Base-by-base conservation (phyloP, 2,329 filamentous ascomycete species). In the Escovopsis sp. region DNA sequence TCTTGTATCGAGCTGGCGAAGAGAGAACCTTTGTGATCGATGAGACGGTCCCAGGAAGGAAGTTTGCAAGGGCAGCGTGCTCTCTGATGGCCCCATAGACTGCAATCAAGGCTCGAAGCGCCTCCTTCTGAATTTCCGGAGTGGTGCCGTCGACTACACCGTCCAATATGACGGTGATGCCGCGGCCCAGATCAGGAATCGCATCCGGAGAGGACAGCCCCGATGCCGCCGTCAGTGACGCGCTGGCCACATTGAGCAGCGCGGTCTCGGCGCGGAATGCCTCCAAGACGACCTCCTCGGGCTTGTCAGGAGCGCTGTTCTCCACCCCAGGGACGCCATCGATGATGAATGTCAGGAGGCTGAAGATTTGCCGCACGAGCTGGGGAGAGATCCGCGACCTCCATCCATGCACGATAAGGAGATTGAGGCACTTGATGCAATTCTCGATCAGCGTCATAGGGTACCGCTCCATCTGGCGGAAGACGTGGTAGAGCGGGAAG, bases 31-130 rank as follows among this genome's bases (percentile, higher is more conserved):
- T 88, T 2, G 82, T 79, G 20, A 98, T 64, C 1, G 79, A 76
- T 3, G 91, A 96, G 0, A 94, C 75, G 0, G 85, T 85, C 9
- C 88, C 86, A 0, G 93, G 91, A 35, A 96, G 68, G 53, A 98
- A 91, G 46, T 76, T 88, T 9, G 86, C 84, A 43, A 94, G 66
- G 2, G 84, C 76, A n/a, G 82, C 72, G 37, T 72, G 73, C 51
- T 91, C 81, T 40, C 72, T 76, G 35, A 94, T 69, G 16, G 76
- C 74, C 7, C 58, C 53, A 48, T 78, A 74, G 7, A 91, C 63
- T 1, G 73, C 64, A 39, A 73, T 63, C 2, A 95, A 57, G 7
- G 82, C 76, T 11, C 66, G 59, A 4, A 85, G 64, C 6, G 86
- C 83, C 48, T 81, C 74, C 5, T 81, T 56, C 53, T 89, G 87